Percentiles rank a stretch among this genome's conserved stretches.
These are phyloP conservation scores for Fremontodendron californicum DNA, from an alignment of 345 rosid species.

Conservation along the genomic window DNA sequence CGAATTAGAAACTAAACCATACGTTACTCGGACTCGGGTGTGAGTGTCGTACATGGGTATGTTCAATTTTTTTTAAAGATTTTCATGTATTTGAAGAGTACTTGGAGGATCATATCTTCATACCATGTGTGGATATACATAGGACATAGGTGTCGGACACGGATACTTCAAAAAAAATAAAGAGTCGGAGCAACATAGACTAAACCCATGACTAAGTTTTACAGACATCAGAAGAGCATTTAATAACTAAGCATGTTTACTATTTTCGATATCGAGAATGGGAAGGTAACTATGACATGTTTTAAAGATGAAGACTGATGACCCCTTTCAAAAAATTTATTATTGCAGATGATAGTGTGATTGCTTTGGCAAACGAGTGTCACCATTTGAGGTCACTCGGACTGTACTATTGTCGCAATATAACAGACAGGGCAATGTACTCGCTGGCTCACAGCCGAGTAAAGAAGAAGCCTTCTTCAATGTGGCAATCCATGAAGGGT, in stretches of 20 bases:
- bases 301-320: not conserved
- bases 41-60: too few relatives aligned
- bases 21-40: too few relatives aligned
- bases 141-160: too few relatives aligned
- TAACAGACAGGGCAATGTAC: constrained; percentile 82
- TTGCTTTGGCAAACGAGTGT: constrained; percentile 81
- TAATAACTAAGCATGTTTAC: not conserved
- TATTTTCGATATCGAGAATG: not conserved
- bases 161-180: too few relatives aligned
- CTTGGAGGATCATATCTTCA: too few relatives aligned
- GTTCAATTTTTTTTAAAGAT: too few relatives aligned
- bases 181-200: too few relatives aligned
- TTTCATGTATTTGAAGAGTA: too few relatives aligned
- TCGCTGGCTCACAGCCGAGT: constrained; percentile 68
- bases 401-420: constrained; percentile 84
- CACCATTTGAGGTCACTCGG: constrained; percentile 72
- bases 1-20: not conserved
- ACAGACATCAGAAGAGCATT: not conserved
- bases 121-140: too few relatives aligned
- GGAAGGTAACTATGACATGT: not conserved
- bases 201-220: not conserved
- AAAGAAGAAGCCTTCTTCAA: constrained; percentile 49
- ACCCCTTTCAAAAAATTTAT: not conserved
- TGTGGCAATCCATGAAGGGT: constrained; percentile 55
- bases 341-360: constrained; percentile 75